Evolutionary conservation across 1,284 basidiomycete species (phyloP).

Genomic region (Ustilago hordei): DNA sequence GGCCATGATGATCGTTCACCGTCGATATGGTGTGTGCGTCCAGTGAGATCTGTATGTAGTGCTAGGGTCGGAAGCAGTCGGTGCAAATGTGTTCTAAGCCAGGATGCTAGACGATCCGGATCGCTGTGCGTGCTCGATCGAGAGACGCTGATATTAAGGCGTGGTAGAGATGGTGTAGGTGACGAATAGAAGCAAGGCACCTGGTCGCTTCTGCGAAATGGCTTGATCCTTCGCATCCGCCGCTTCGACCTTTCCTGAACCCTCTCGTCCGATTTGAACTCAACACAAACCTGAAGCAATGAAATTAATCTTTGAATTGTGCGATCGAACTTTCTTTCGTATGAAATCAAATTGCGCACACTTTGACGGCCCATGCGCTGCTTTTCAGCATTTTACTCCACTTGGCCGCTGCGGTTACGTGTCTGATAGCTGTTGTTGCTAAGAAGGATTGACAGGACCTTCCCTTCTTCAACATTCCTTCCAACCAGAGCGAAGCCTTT

Average conservation of each 20-base stretch:
- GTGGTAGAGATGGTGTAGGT: background rate
- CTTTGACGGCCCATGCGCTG: conserved; percentile 25
- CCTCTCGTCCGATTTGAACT: conserved; percentile 28
- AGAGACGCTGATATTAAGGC: background rate
- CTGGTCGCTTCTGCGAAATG: conserved; percentile 6
- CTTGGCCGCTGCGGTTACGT: conserved; percentile 7
- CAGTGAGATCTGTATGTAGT: background rate
- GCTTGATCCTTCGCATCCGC: conserved; percentile 27
- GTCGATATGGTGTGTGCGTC: background rate
- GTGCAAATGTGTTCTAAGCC: background rate
- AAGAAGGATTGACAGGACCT: background rate
- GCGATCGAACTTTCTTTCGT: conserved; percentile 18
- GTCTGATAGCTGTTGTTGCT: background rate
- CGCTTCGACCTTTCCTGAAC: background rate
- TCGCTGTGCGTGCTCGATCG: background rate
- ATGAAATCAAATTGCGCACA: conserved; percentile 3
- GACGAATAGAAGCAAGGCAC: conserved; percentile 9
- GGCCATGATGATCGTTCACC: conserved; percentile 25
- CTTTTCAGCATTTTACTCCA: conserved; percentile 18
- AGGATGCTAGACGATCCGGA: background rate
- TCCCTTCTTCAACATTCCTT: background rate
- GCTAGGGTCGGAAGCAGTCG: background rate
- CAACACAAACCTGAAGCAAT: background rate
- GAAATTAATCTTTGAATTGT: conserved; percentile 3
- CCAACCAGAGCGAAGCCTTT: background rate